phyloP scores from a whole-genome alignment of 148 eudicot species.

The Amaranthus palmeri region DNA sequence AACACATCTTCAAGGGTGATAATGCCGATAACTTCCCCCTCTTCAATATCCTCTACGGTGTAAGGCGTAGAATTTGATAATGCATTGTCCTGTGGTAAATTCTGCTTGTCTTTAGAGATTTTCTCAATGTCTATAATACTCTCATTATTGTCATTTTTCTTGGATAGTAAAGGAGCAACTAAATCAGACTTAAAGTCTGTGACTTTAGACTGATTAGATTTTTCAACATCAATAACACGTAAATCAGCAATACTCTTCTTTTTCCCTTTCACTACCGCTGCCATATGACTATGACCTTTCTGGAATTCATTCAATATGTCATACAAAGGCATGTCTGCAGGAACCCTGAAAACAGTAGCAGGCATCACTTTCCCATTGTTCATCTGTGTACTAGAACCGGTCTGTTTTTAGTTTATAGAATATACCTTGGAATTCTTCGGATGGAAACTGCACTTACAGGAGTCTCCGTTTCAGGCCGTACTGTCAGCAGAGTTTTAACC shows the following conservation, averaged over 20 bases:
- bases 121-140: slow-evolving; percentile 67
- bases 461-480: slow-evolving; percentile 92
- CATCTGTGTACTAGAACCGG: background rate
- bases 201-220: slow-evolving; percentile 23
- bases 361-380: slow-evolving; percentile 1
- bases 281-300: slow-evolving; percentile 98
- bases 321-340: slow-evolving; percentile 93
- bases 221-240: slow-evolving; percentile 32
- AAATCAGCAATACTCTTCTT: slow-evolving; percentile 34
- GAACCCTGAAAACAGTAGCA: slow-evolving; percentile 57
- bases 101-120: slow-evolving; percentile 30
- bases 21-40: slow-evolving; percentile 89
- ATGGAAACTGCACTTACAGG: slow-evolving; percentile 97
- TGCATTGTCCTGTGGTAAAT: slow-evolving; percentile 10
- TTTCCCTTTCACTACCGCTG: slow-evolving; percentile 85
- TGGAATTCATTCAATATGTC: slow-evolving; percentile 96
- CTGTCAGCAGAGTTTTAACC: slow-evolving; percentile 97
- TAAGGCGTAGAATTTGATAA: slow-evolving; percentile 28
- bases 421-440: slow-evolving; percentile 84
- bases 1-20: slow-evolving; percentile 98
- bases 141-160: slow-evolving; percentile 41
- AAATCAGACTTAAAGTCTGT: slow-evolving; percentile 33
- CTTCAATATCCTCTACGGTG: slow-evolving; percentile 59
- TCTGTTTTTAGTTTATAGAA: slow-evolving; percentile 5
- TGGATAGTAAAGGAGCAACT: slow-evolving; percentile 54